Percentiles rank a stretch among this genome's conserved stretches.
phyloP scores from a whole-genome alignment of 2,329 filamentous ascomycete genomes.

The Clonostachys sp. region DNA sequence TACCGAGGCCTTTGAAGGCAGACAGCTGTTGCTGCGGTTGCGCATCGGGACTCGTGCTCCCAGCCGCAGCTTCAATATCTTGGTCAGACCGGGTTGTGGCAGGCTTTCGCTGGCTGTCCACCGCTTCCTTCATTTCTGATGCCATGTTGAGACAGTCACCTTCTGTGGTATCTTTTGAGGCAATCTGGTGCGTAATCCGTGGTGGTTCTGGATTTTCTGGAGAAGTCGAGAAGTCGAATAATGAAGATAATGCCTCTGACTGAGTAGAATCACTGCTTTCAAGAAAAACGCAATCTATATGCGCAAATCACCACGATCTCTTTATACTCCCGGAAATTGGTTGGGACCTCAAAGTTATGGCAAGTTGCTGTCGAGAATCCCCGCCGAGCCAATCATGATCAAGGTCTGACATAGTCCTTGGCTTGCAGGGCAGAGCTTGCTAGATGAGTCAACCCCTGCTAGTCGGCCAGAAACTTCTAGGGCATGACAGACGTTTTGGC shows the following conservation, averaged over 20 bases:
- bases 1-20: slow-evolving; percentile 48
- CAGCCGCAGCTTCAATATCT: background rate
- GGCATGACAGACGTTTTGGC: too few species aligned
- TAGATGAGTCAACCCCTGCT: too few species aligned
- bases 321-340: background rate
- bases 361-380: background rate
- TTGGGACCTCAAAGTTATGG: background rate
- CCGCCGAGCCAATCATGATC: background rate
- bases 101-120: background rate
- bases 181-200: too few species aligned
- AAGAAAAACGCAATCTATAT: background rate
- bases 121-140: background rate
- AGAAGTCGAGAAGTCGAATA: background rate
- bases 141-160: background rate
- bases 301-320: background rate
- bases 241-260: background rate
- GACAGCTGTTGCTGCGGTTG: slow-evolving; percentile 17
- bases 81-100: background rate
- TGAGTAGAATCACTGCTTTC: background rate
- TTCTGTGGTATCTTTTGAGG: too few species aligned
- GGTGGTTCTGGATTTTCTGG: too few species aligned
- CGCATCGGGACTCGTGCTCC: background rate
- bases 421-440: too few species aligned
- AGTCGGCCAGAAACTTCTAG: too few species aligned
- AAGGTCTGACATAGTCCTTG: slow-evolving; percentile 8